Percentiles rank a stretch among this genome's conserved stretches.
phyloP scores from a whole-genome alignment of 306 rosid species.

The Gynostemma pentaphyllum region DNA sequence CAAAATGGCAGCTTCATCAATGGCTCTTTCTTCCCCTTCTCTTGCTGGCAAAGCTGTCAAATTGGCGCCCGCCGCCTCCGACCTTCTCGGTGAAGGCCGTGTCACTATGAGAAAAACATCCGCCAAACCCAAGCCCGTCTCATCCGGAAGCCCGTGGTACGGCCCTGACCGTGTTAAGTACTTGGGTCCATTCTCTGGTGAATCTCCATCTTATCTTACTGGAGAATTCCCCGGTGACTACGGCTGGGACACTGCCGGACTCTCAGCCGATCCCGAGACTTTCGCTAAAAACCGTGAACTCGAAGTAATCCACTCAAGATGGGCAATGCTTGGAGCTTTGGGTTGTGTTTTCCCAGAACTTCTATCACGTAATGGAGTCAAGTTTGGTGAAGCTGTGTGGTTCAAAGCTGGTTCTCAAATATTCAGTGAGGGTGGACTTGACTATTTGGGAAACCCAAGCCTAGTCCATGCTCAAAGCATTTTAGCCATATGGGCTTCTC shows the following conservation, averaged over 20 bases:
- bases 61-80: slow-evolving; percentile 7
- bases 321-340: slow-evolving; percentile 23
- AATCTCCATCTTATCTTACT: slow-evolving; percentile 19
- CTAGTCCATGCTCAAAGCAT: slow-evolving; percentile 23
- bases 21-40: slow-evolving; percentile 26
- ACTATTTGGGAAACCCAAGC: slow-evolving; percentile 28
- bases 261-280: slow-evolving; percentile 26
- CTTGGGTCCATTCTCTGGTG: slow-evolving; percentile 32
- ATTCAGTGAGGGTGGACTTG: slow-evolving; percentile 27
- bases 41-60: slow-evolving; percentile 23
- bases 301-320: slow-evolving; percentile 21
- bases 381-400: slow-evolving; percentile 31
- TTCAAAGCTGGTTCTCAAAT: slow-evolving; percentile 29
- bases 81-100: slow-evolving; percentile 15
- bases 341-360: slow-evolving; percentile 31
- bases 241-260: slow-evolving; percentile 31
- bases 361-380: slow-evolving; percentile 23
- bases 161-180: slow-evolving; percentile 24
- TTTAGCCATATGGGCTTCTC: slow-evolving; percentile 20
- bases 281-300: slow-evolving; percentile 27
- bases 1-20: slow-evolving; percentile 23
- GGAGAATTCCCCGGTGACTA: slow-evolving; percentile 31
- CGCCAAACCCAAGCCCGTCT: slow-evolving; percentile 8
- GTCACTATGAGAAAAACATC: slow-evolving; percentile 20
- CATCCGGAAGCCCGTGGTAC: slow-evolving; percentile 26